Conservation (phyloP, 148 eudicot genomes). For the Rhododendron henanense region DNA sequence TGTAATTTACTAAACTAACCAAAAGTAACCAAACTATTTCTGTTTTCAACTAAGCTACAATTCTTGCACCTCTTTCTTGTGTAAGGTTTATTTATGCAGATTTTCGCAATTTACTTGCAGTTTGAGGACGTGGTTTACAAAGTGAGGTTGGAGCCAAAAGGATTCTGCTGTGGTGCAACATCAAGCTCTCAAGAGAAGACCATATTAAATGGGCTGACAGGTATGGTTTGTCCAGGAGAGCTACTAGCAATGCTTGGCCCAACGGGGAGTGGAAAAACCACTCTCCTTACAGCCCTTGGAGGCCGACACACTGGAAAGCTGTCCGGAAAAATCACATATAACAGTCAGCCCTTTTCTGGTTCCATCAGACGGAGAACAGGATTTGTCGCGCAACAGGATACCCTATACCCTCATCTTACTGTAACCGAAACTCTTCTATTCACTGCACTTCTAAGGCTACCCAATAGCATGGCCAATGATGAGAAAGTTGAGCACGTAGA, state of each 20-base stretch:
- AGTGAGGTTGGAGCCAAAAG: constrained; percentile 43
- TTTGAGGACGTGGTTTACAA: constrained; percentile 92
- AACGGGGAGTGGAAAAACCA: constrained; percentile 98
- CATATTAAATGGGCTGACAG: constrained; percentile 76
- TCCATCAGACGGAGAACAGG: constrained; percentile 67
- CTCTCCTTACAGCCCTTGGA: constrained; percentile 87
- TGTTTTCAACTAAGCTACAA: background rate
- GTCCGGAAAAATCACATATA: constrained; percentile 80
- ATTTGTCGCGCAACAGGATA: constrained; percentile 81
- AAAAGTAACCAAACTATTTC: background rate
- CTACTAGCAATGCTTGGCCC: constrained; percentile 96
- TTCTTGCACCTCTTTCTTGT: background rate
- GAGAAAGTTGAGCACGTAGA: constrained; percentile 68
- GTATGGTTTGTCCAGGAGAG: constrained; percentile 82
- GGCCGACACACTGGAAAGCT: constrained; percentile 65
- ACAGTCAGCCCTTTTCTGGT: constrained; percentile 65
- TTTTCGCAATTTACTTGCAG: constrained; percentile 29
- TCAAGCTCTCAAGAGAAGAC: constrained; percentile 56
- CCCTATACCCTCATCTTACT: constrained; percentile 83
- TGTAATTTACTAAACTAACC: background rate
- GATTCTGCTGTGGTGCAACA: constrained; percentile 43
- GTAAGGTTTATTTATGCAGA: background rate
- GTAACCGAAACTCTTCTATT: constrained; percentile 77
- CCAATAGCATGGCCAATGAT: constrained; percentile 44
- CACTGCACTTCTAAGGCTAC: constrained; percentile 87